Percentiles rank a stretch among this genome's conserved stretches.
Evolutionary conservation across 345 rosid genomes (phyloP).

Genomic region (Crucihimalaya himalaica): DNA sequence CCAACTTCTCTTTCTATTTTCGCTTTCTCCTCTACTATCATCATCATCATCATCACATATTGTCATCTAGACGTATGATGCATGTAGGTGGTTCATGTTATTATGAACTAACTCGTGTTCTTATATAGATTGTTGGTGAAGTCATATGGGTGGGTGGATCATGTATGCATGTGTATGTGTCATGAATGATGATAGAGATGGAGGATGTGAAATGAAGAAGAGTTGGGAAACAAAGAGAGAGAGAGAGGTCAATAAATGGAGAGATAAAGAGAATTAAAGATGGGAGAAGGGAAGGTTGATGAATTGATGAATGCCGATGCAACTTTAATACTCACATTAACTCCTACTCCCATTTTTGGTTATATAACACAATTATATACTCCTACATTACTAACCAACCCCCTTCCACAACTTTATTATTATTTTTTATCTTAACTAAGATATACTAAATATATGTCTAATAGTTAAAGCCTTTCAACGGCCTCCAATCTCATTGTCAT

Average conservation of each 20-base stretch:
- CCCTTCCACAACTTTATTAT: constrained; percentile 23
- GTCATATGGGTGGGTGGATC: not conserved
- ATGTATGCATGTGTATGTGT: not conserved
- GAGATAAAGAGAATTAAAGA: constrained; percentile 40
- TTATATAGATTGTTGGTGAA: not conserved
- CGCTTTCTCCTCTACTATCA: constrained; percentile 5
- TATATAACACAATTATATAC: constrained; percentile 33
- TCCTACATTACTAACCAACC: constrained; percentile 33
- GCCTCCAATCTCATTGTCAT: constrained; percentile 21
- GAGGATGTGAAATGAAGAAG: constrained; percentile 1
- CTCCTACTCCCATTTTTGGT: constrained; percentile 41
- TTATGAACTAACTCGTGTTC: not conserved
- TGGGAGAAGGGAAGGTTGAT: constrained; percentile 40
- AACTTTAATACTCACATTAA: constrained; percentile 41
- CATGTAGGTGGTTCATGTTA: not conserved
- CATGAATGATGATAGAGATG: constrained; percentile 24
- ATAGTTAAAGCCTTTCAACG: constrained; percentile 19
- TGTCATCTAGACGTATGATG: not conserved
- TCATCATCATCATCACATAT: constrained; percentile 18
- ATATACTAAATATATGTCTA: not conserved
- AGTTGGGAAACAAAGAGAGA: constrained; percentile 14
- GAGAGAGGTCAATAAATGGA: constrained; percentile 38
- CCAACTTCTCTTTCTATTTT: constrained; percentile 34
- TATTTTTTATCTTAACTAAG: not conserved
- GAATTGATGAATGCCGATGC: constrained; percentile 44